Evolutionary conservation across 306 rosid genomes (phyloP).

Genomic region (Vigna hirtella): DNA sequence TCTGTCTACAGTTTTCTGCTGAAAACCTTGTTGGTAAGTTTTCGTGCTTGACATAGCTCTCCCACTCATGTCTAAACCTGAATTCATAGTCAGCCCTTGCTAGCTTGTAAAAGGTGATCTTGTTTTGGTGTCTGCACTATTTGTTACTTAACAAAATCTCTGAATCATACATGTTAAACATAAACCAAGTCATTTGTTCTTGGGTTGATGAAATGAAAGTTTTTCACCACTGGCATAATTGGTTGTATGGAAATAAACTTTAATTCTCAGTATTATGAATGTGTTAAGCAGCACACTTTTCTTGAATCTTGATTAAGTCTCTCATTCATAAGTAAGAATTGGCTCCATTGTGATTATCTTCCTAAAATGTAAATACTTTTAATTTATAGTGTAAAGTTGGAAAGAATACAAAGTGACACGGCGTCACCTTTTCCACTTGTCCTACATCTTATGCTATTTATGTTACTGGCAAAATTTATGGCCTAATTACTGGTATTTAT

Average conservation of each 20-base stretch:
- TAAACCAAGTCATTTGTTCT: background rate
- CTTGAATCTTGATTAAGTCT: conserved; percentile 18
- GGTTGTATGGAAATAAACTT: conserved; percentile 22
- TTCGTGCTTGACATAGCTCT: conserved; percentile 37
- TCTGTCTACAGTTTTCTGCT: conserved; percentile 88
- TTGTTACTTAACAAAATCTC: conserved; percentile 13
- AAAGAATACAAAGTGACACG: background rate
- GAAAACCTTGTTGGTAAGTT: conserved; percentile 93
- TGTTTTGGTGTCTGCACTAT: conserved; percentile 26
- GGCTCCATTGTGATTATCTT: conserved; percentile 15
- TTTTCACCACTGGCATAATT: conserved; percentile 16
- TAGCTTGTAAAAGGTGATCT: background rate
- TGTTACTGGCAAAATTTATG: background rate
- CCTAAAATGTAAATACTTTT: conserved; percentile 1
- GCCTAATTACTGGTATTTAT: background rate
- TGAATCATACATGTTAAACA: conserved; percentile 14
- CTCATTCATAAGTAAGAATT: background rate
- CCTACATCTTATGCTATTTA: background rate
- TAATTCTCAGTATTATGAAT: conserved; percentile 30
- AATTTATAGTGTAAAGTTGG: conserved; percentile 18
- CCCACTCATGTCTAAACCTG: background rate
- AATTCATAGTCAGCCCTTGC: background rate
- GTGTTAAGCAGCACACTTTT: background rate
- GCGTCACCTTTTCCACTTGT: conserved; percentile 3
- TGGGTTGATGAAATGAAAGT: conserved; percentile 20